Conservation (phyloP, 208 protist genomes). For the Acanthamoeba royreba region DNA sequence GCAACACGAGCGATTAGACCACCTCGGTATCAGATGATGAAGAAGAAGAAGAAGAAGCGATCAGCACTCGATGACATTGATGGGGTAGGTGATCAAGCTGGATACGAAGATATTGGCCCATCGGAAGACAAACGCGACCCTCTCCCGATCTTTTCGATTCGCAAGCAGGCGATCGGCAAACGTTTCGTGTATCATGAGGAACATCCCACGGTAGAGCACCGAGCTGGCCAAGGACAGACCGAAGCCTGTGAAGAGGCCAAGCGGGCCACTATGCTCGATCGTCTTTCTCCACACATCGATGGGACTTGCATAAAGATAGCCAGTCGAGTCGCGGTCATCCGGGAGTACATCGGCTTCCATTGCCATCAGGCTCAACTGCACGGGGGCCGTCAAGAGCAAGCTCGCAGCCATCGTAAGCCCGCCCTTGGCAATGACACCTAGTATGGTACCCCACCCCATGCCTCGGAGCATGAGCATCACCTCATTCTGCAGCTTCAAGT, state of each 20-base stretch:
- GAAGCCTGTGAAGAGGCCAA: background rate
- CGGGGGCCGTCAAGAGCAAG: background rate
- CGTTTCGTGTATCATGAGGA: background rate
- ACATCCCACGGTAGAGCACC: background rate
- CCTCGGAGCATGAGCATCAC: background rate
- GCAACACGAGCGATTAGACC: background rate
- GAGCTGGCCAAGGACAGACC: background rate
- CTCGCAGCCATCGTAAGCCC: too few species aligned
- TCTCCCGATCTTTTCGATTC: background rate
- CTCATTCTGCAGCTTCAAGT: background rate
- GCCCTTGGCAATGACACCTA: too few species aligned
- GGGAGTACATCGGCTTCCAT: background rate
- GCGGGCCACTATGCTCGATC: background rate
- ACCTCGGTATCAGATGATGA: background rate
- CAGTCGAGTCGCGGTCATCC: background rate
- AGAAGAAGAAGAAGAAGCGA: too few species aligned
- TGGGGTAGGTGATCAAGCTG: background rate
- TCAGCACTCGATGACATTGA: background rate
- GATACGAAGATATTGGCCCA: background rate
- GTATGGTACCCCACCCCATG: background rate
- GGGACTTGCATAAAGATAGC: background rate
- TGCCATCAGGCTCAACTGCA: background rate
- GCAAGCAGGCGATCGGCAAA: background rate
- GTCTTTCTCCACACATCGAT: background rate
- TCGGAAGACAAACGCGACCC: background rate